Base-by-base conservation (phyloP, 129 eudicot genomes). In the Escallonia herrerae region DNA sequence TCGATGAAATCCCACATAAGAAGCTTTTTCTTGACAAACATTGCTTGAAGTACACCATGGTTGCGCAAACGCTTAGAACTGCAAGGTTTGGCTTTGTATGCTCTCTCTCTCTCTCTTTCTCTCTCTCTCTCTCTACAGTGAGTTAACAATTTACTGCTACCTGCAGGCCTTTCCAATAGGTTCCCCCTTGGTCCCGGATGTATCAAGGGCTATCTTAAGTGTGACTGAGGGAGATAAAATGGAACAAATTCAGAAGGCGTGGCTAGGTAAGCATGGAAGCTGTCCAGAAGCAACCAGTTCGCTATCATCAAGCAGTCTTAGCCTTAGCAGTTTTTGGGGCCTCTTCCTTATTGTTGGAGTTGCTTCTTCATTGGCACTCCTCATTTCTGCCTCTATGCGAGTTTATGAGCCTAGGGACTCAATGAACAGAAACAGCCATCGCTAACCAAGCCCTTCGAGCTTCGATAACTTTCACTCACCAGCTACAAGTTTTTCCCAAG, bases 51-150 rank as follows among this genome's bases (percentile, higher is more conserved):
- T 79, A 74, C 64, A 74, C 66, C 57, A 58, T 66, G 73, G 67
- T 70, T 58, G 72, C 40, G 2, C 84, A 76, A 6, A 70, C 68
- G 8, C 54, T 69, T 7, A 79, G 69, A 66, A 54, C 76, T 13
- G 76, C 41, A 69, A 80, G 84, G 44, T 79, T 79, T 14, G 77
- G 80, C 37, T 82, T 72, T 69, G 95, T 86, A 82, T n/a, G 86
- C 74, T 9, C 12, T 48, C 74, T 48, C 52, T 61, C 62, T 56
- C 67, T 65, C 54, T 50, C 54, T 38, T 40, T 54, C 71, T 66
- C 51, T 66, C 71, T 52, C 46, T 37, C n/a, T n/a, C n/a, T n/a
- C 7, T 12, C 4, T 62, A 33, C 43, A 56, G 2, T 45, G 9
- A 45, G 49, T 45, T 45, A 13, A 53, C 14, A 22, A 46, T 64